Percentiles rank a stretch among this genome's conserved stretches.
Conservation (phyloP, 2,329 filamentous ascomycete species). For the Diaporthe amygdali region DNA sequence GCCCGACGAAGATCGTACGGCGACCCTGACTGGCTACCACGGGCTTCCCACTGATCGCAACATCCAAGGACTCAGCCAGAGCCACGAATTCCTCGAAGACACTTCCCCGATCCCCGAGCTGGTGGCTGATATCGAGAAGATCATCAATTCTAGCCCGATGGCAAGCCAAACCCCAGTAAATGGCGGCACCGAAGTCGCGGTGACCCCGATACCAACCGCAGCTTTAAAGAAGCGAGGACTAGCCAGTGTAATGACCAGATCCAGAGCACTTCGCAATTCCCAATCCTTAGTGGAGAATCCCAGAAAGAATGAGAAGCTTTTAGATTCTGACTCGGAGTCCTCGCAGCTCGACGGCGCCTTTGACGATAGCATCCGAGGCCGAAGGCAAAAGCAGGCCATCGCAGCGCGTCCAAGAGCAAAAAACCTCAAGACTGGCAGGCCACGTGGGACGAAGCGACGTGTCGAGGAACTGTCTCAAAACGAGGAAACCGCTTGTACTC, state of each 20-base stretch:
- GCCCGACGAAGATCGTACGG: neutral
- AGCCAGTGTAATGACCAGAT: neutral
- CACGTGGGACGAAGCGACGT: neutral
- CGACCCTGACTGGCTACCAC: neutral
- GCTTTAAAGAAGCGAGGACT: neutral
- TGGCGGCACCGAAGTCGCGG: no score
- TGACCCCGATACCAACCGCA: no score
- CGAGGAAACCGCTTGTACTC: neutral
- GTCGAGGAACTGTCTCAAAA: neutral
- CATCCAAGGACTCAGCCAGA: neutral
- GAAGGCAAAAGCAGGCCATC: neutral
- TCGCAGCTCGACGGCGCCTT: neutral
- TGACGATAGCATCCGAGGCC: neutral
- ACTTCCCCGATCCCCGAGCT: conserved; percentile 4
- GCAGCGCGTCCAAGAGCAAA: neutral
- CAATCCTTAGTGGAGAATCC: neutral
- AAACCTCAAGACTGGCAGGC: no score
- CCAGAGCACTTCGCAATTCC: neutral
- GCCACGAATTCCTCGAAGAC: neutral
- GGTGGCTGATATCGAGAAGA: conserved; percentile 8
- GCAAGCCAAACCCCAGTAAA: neutral
- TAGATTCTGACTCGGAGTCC: neutral
- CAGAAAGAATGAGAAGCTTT: neutral
- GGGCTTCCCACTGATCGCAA: neutral
- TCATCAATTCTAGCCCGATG: neutral